These are phyloP conservation scores for Xylaria sp. DNA, from an alignment of 2,329 filamentous ascomycete genomes.

Conservation along the genomic window DNA sequence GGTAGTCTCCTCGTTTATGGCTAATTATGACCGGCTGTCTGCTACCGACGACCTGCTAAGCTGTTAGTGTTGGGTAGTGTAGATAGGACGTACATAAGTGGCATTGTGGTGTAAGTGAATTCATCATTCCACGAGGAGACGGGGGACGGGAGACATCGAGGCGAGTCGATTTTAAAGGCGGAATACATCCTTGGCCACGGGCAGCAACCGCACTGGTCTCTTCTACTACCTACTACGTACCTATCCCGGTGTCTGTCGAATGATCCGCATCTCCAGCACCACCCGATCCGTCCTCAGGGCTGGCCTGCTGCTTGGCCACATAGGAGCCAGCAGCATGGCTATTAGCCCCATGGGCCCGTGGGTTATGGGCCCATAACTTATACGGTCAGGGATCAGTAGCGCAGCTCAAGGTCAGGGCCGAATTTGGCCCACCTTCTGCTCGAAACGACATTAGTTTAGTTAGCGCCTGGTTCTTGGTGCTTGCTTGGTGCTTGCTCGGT, in stretches of 20 bases:
- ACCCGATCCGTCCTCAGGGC: constrained; percentile 29
- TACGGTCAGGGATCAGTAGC: constrained; percentile 26
- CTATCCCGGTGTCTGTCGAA: constrained; percentile 7
- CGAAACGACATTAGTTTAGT: constrained; percentile 32
- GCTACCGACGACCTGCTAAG: background rate
- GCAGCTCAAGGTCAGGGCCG: constrained; percentile 16
- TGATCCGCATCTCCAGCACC: constrained; percentile 17
- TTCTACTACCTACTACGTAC: background rate
- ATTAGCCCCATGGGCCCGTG: constrained; percentile 20
- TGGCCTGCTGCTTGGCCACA: constrained; percentile 21
- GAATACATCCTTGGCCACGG: too few relatives aligned
- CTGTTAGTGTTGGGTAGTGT: background rate
- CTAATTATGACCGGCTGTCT: constrained; percentile 8
- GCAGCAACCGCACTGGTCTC: constrained; percentile 4
- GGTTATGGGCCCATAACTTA: too few relatives aligned
- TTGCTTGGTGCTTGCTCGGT: too few relatives aligned
- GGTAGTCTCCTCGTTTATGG: background rate
- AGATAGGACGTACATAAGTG: background rate
- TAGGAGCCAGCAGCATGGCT: constrained; percentile 21
- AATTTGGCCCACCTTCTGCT: constrained; percentile 23
- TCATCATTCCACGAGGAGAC: too few relatives aligned
- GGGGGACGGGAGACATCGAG: too few relatives aligned
- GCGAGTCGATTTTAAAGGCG: too few relatives aligned
- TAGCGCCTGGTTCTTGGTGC: constrained; percentile 24
- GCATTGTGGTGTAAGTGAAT: background rate